Conservation (phyloP, 2,329 filamentous ascomycete genomes). For the Mycosphaerella arachidis region DNA sequence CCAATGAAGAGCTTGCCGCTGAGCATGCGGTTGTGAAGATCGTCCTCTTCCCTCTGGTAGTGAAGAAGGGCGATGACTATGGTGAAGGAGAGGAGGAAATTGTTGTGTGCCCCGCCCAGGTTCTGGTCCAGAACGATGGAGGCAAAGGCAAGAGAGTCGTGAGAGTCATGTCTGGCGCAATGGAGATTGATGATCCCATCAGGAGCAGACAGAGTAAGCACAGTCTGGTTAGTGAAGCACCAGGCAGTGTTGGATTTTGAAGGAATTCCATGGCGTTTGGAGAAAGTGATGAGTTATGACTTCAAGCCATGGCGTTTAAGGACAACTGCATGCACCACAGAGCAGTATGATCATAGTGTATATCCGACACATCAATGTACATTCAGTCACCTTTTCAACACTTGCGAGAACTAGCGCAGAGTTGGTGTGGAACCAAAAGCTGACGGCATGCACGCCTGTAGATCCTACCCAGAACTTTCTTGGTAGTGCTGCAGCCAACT, state of each 20-base stretch:
- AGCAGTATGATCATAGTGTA: constrained; percentile 3
- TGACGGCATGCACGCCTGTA: background rate
- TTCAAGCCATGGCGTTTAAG: constrained; percentile 3
- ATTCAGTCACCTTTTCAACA: background rate
- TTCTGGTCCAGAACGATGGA: constrained; percentile 59
- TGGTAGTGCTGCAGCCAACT: background rate
- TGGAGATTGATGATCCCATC: constrained; percentile 41
- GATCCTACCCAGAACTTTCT: too few relatives aligned
- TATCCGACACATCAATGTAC: background rate
- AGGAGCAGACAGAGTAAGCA: constrained; percentile 21
- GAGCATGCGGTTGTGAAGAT: constrained; percentile 76
- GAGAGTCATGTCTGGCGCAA: constrained; percentile 47
- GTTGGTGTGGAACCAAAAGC: background rate
- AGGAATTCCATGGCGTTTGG: background rate
- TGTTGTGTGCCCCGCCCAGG: constrained; percentile 91
- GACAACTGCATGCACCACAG: constrained; percentile 1
- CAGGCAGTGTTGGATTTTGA: constrained; percentile 22
- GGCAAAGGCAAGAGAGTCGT: constrained; percentile 44
- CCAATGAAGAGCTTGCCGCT: constrained; percentile 76
- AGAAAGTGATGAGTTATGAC: background rate
- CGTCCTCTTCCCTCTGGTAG: constrained; percentile 91
- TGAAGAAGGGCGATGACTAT: constrained; percentile 88
- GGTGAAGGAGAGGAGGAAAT: constrained; percentile 90
- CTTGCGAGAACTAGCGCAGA: background rate
- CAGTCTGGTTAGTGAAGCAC: constrained; percentile 30